These are phyloP conservation scores for Ceratocystis harringtonii DNA, from an alignment of 2,329 filamentous ascomycete species.

Conservation along the genomic window DNA sequence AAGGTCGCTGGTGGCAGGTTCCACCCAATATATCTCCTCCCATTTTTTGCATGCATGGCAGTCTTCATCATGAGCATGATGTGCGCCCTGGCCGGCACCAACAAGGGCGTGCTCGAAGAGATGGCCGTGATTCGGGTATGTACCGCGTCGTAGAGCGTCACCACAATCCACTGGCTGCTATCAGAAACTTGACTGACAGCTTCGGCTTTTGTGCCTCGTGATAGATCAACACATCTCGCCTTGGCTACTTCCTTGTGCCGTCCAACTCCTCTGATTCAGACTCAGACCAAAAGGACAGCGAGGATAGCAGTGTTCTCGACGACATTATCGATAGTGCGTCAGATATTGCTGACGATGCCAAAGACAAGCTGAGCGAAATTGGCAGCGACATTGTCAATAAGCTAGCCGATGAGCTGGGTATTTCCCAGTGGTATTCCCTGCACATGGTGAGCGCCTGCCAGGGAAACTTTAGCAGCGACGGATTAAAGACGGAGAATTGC, in stretches of 20 bases:
- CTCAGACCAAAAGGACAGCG: constrained; percentile 19
- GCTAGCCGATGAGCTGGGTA: constrained; percentile 30
- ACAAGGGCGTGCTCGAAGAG: constrained; percentile 31
- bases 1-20: constrained; percentile 15
- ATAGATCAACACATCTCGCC: constrained; percentile 14
- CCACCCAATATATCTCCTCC: constrained; percentile 25
- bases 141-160: neutral
- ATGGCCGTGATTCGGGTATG: constrained; percentile 29
- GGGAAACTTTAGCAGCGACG: constrained; percentile 30
- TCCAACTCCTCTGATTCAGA: constrained; percentile 20
- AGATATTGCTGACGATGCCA: constrained; percentile 17
- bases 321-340: constrained; percentile 19
- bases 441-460: constrained; percentile 35
- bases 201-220: neutral
- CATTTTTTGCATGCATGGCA: constrained; percentile 26
- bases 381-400: constrained; percentile 29
- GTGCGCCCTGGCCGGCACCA: constrained; percentile 28
- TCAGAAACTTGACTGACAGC: neutral
- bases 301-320: constrained; percentile 22
- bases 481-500: constrained; percentile 32
- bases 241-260: constrained; percentile 11
- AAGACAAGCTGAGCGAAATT: constrained; percentile 20
- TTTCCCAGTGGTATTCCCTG: constrained; percentile 37
- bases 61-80: constrained; percentile 28
- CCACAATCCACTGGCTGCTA: constrained; percentile 11